Evolutionary conservation across 2,329 filamentous ascomycete species (phyloP).

Genomic region (Esteya vermicola): DNA sequence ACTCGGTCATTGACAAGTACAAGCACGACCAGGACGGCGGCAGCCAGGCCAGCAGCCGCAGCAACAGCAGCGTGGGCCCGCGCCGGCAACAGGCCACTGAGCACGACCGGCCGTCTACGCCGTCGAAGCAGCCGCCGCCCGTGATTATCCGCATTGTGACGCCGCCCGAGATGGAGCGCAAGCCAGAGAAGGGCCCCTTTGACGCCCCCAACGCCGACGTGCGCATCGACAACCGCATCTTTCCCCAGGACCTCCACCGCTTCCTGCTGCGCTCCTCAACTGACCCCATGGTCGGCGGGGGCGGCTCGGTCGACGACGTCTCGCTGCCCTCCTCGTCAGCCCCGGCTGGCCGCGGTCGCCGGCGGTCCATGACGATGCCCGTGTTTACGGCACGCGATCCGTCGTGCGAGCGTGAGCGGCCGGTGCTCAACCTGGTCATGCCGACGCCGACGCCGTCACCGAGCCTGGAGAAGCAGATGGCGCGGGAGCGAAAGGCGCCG

Average conservation of each 20-base stretch:
- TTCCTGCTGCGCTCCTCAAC: slow-evolving; percentile 18
- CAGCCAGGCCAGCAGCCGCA: too few species aligned
- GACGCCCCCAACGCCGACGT: slow-evolving; percentile 51
- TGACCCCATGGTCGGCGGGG: slow-evolving; percentile 9
- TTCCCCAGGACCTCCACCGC: slow-evolving; percentile 31
- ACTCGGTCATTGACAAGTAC: slow-evolving; percentile 42
- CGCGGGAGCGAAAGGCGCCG: slow-evolving; percentile 4
- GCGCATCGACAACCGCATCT: slow-evolving; percentile 42
- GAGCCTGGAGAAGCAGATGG: slow-evolving; percentile 24
- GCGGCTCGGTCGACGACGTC: too few species aligned
- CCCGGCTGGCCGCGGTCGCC: neutral
- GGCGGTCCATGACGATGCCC: slow-evolving; percentile 13
- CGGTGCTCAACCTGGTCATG: slow-evolving; percentile 44
- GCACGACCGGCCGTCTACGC: slow-evolving; percentile 9
- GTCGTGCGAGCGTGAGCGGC: slow-evolving; percentile 39
- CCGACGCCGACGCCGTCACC: slow-evolving; percentile 45
- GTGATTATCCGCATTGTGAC: slow-evolving; percentile 34
- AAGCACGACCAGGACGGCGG: slow-evolving; percentile 14
- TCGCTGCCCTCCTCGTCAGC: too few species aligned
- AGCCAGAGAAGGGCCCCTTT: slow-evolving; percentile 32
- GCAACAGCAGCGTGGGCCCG: too few species aligned
- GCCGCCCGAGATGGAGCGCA: slow-evolving; percentile 35
- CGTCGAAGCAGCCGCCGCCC: slow-evolving; percentile 14
- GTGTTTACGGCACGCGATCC: slow-evolving; percentile 33
- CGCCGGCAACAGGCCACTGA: neutral